Base-by-base conservation (phyloP, 2,329 filamentous ascomycete species). In the Colletotrichum acutatum region DNA sequence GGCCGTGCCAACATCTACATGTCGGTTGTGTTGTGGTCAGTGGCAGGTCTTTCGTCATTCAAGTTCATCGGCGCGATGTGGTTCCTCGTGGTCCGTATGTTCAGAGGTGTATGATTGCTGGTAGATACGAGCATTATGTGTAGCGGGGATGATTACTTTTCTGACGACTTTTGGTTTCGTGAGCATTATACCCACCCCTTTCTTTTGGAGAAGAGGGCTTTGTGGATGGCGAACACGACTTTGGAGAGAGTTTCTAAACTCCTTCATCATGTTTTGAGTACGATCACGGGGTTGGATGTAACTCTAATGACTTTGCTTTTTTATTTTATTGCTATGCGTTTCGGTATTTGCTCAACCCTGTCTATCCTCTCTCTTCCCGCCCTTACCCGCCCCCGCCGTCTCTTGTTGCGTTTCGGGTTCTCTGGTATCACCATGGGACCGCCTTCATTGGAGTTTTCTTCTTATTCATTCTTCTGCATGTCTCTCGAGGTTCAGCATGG, bases 11-110 rank as follows among this genome's bases (percentile, higher is more conserved):
- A 92, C 64, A 92, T 97, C 68, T 98, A 98, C 84, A 92, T 98
- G 88, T 90, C 90, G 4, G 92, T 97, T 56, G 92, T 98, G 19
- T 83, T 98, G 75, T 98, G 95, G 92, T 95, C 92, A 81, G 95
- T 98, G 53, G 95, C 95, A 0, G 95, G 86, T 2, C 83, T 98
- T 68, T 95, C 93, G 28, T 90, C 91, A 2, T 96, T 98, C 83
- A 94, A 96, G 81, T 98, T 98, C 78, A 84, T 95, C 28, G 95
- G 95, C 3, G 94, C 94, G 0, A 87, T 94, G 83, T 98, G 95
- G 94, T 98, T 98, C 85, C 89, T 99, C 86, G 88, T 98, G 77
- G 92, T 96, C 70, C 89, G 95, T 78, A 89, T 97, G 90, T 96
- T 97, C 82, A 90, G 95, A 75, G 91, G 91, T 76, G 91, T 93